These are phyloP conservation scores for Cytospora leucostoma DNA, from an alignment of 2,329 filamentous ascomycete genomes.

Conservation along the genomic window DNA sequence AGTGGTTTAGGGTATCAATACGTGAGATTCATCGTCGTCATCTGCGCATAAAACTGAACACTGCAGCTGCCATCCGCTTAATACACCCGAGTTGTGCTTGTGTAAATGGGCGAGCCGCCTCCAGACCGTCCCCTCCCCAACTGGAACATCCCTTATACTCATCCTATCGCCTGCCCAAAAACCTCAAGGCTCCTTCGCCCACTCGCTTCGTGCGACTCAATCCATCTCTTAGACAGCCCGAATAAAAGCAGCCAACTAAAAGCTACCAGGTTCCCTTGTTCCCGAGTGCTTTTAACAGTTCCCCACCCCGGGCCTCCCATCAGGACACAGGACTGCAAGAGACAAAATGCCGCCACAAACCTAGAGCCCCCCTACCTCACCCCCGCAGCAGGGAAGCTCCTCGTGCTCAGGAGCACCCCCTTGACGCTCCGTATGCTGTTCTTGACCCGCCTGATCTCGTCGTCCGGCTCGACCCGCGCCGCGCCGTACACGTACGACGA, in stretches of 20 bases:
- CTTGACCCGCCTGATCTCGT: slow-evolving; percentile 73
- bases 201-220: too few relatives aligned
- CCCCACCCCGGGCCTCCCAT: background rate
- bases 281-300: too few relatives aligned
- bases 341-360: background rate
- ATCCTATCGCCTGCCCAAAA: background rate
- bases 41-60: background rate
- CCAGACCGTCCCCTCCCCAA: background rate
- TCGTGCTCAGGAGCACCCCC: slow-evolving; percentile 72
- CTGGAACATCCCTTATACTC: background rate
- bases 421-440: slow-evolving; percentile 78
- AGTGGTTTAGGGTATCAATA: background rate
- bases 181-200: background rate
- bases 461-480: slow-evolving; percentile 57
- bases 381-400: slow-evolving; percentile 64
- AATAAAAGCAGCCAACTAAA: too few relatives aligned
- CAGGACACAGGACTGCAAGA: background rate
- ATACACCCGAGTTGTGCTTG: background rate
- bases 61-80: background rate
- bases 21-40: background rate
- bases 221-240: too few relatives aligned
- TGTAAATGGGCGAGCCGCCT: background rate
- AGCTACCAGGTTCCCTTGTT: too few relatives aligned
- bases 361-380: slow-evolving; percentile 32
- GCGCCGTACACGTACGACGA: slow-evolving; percentile 46